Conservation (phyloP, 1,284 basidiomycete genomes). For the Marasmius sp. region DNA sequence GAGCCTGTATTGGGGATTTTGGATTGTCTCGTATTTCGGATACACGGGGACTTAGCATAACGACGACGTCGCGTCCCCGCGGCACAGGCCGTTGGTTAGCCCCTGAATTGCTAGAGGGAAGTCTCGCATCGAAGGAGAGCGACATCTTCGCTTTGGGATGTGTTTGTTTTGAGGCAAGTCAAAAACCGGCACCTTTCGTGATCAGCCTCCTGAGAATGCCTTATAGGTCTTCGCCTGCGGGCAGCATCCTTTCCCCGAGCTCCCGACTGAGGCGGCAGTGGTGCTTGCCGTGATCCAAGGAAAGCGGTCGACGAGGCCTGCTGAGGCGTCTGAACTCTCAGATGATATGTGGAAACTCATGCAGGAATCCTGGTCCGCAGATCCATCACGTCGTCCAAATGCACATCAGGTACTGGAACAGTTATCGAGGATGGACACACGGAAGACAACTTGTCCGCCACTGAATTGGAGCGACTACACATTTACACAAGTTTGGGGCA, state of each 20-base stretch:
- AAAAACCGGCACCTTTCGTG: too few species aligned
- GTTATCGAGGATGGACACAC: not conserved
- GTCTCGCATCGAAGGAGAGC: not conserved
- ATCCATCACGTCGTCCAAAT: not conserved
- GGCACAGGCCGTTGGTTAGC: not conserved
- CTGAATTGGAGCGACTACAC: not conserved
- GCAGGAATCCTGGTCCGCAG: not conserved
- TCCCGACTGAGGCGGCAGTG: not conserved
- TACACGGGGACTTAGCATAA: not conserved
- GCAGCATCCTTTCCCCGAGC: not conserved
- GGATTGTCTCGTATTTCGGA: not conserved
- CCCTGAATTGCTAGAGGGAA: not conserved
- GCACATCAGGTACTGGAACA: not conserved
- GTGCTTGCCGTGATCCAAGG: not conserved
- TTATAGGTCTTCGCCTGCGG: not conserved
- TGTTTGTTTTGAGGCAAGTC: not conserved
- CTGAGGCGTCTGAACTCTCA: not conserved
- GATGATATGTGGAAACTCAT: not conserved
- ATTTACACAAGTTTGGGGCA: not conserved
- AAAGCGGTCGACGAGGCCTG: not conserved
- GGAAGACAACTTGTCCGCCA: not conserved
- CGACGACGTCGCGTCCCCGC: not conserved
- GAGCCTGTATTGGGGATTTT: slow-evolving; percentile 1
- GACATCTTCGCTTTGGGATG: not conserved
- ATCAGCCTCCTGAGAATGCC: too few species aligned